Base-by-base conservation (phyloP, 2,329 filamentous ascomycete species). In the Diaporthe longicolla region DNA sequence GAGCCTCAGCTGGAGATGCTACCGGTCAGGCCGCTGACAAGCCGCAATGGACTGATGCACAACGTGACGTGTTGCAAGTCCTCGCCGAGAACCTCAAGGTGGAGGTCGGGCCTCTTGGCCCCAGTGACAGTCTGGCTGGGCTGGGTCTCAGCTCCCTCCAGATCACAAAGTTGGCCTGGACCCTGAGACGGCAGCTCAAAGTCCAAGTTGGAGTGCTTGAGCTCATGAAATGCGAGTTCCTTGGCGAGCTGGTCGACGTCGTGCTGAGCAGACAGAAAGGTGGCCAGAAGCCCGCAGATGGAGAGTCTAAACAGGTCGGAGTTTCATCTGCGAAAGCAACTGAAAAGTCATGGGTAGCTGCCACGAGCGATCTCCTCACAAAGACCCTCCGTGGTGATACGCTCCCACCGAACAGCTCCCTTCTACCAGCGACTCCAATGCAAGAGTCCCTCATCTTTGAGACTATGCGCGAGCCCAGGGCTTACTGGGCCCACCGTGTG, bases 401-500 rank as follows among this genome's bases (percentile, higher is more conserved):
- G 37, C 73, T 70, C 3, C 76, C 76, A 5, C 11, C 66, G 4
- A 72, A 75, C 59, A 77, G 57, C n/a, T 76, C 76, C 50, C 75
- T 81, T 21, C 65, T 81, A 11, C 80, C 79, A 1, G 77, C 82
- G 15, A 82, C 82, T 8, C 80, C 82, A 1, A 77, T 84, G 19
- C 83, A 84, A 71, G 83, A 84, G 66, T 82, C 82, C 37, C 76
- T 84, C 29, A 76, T 84, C 10, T 81, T 81, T 43, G 83, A 85
- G 77, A 84, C 82, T 1, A 82, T 84, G 80, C 77, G 81, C 8
- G 81, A 79, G 24, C 77, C 79, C 6, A 78, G 80, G 32, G 79
- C 82, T 59, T 84, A 85, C 75, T 85, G 83, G 83, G 82, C 82
- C 40, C 82, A 84, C 63, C 81, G 81, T 19, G 79, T 84, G 43